Conservation (phyloP, 495 filamentous ascomycete species). For the Annulohypoxylon nitens region DNA sequence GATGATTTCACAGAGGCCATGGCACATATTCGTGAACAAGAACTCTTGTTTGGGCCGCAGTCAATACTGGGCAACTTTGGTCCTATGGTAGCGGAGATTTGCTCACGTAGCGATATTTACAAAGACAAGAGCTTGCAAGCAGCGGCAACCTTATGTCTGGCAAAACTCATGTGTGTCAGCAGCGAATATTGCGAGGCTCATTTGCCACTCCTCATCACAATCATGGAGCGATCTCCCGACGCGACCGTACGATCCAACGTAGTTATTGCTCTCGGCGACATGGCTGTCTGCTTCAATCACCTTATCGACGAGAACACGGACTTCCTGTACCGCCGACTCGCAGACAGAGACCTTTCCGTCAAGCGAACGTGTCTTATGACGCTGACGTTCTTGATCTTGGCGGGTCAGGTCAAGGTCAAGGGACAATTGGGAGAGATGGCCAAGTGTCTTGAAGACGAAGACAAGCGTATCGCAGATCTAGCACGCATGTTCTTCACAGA, state of each 20-base stretch:
- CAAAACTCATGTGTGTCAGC: slow-evolving; percentile 97
- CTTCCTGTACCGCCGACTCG: slow-evolving; percentile 93
- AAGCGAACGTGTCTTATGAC: slow-evolving; percentile 99
- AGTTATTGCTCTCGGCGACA: slow-evolving; percentile 96
- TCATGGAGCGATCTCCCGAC: slow-evolving; percentile 92
- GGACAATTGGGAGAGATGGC: slow-evolving; percentile 99
- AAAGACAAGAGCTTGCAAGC: slow-evolving; percentile 88
- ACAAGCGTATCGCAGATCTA: slow-evolving; percentile 92
- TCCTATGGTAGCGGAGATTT: slow-evolving; percentile 90
- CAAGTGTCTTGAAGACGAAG: slow-evolving; percentile 95
- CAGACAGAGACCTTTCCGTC: slow-evolving; percentile 87
- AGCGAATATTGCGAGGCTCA: slow-evolving; percentile 96
- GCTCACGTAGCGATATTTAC: slow-evolving; percentile 92
- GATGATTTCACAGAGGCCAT: slow-evolving; percentile 99
- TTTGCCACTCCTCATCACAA: slow-evolving; percentile 94
- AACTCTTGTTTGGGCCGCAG: slow-evolving; percentile 87
- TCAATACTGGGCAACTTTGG: slow-evolving; percentile 92
- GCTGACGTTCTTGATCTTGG: slow-evolving; percentile 95
- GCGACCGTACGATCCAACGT: slow-evolving; percentile 93
- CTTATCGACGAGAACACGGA: slow-evolving; percentile 99
- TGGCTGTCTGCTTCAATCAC: slow-evolving; percentile 99
- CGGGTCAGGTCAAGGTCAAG: slow-evolving; percentile 99
- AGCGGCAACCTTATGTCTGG: slow-evolving; percentile 94
- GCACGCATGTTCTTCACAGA: slow-evolving; percentile 99
- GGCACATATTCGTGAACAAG: slow-evolving; percentile 91